A percentile compares a stretch with the other conserved stretches of the same genome.
These are phyloP conservation scores for Penicillium maclennaniae DNA, from an alignment of 495 filamentous ascomycete species.

Conservation along the genomic window DNA sequence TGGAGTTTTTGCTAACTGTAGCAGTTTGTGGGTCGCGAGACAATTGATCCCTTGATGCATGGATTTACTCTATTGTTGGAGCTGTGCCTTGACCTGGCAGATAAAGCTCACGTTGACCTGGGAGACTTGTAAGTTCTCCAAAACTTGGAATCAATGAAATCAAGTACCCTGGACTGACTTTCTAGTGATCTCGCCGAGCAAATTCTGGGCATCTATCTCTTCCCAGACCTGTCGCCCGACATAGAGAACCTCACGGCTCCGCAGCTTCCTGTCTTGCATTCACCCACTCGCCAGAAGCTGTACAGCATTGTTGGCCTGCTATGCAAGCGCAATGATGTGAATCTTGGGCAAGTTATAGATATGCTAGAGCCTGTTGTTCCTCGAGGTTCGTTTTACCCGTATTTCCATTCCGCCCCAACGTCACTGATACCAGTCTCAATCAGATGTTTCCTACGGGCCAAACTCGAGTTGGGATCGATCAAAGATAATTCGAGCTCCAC, in stretches of 20 bases:
- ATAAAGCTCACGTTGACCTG: conserved; percentile 39
- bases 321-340: conserved; percentile 47
- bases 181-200: conserved; percentile 49
- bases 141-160: neutral
- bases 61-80: conserved; percentile 47
- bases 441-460: conserved; percentile 39
- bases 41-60: conserved; percentile 44
- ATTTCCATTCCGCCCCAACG: neutral
- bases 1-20: neutral
- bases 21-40: conserved; percentile 50
- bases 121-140: conserved; percentile 36
- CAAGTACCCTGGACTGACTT: neutral
- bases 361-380: conserved; percentile 52
- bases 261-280: conserved; percentile 49
- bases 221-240: conserved; percentile 52
- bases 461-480: conserved; percentile 58
- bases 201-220: conserved; percentile 67
- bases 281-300: conserved; percentile 56
- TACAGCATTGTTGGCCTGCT: conserved; percentile 60
- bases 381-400: conserved; percentile 32
- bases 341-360: conserved; percentile 49
- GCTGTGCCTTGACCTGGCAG: conserved; percentile 48
- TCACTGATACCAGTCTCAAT: conserved; percentile 1
- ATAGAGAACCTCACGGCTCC: conserved; percentile 21
- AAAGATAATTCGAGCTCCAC: conserved; percentile 66